Evolutionary conservation across 1,139 yeast genomes (phyloP).

Genomic region (Geotrichum carabidarum): DNA sequence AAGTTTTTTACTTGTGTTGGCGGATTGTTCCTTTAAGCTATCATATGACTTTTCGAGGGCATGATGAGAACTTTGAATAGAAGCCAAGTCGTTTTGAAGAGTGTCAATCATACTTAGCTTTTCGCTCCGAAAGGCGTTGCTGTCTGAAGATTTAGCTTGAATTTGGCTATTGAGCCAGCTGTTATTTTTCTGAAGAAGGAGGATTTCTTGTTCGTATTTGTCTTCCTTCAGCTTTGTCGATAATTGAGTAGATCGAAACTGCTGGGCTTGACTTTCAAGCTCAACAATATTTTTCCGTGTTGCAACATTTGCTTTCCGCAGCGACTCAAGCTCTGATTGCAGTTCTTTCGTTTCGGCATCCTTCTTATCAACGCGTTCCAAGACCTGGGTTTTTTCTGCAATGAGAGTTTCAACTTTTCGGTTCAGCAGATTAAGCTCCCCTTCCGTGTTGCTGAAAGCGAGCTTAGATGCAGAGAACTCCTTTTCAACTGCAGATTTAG

Average conservation of each 20-base stretch:
- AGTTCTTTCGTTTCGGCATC: constrained; percentile 47
- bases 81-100: constrained; percentile 38
- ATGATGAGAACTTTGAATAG: constrained; percentile 36
- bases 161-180: constrained; percentile 41
- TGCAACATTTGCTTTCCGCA: constrained; percentile 47
- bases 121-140: constrained; percentile 35
- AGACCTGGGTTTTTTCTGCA: constrained; percentile 40
- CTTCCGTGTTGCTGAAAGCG: constrained; percentile 27
- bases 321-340: constrained; percentile 47
- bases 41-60: constrained; percentile 33
- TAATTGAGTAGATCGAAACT: constrained; percentile 35
- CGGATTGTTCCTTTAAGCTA: constrained; percentile 40
- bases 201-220: constrained; percentile 40
- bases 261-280: constrained; percentile 39
- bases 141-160: constrained; percentile 36
- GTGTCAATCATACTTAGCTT: constrained; percentile 31
- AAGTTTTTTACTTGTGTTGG: constrained; percentile 38
- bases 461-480: constrained; percentile 33
- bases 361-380: constrained; percentile 43
- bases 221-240: constrained; percentile 39
- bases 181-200: constrained; percentile 37
- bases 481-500: constrained; percentile 32
- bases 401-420: constrained; percentile 24
- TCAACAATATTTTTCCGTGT: constrained; percentile 41
- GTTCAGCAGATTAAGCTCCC: constrained; percentile 23